Evolutionary conservation across 2,329 filamentous ascomycete genomes (phyloP).

Genomic region (Teratosphaeria nubilosa): DNA sequence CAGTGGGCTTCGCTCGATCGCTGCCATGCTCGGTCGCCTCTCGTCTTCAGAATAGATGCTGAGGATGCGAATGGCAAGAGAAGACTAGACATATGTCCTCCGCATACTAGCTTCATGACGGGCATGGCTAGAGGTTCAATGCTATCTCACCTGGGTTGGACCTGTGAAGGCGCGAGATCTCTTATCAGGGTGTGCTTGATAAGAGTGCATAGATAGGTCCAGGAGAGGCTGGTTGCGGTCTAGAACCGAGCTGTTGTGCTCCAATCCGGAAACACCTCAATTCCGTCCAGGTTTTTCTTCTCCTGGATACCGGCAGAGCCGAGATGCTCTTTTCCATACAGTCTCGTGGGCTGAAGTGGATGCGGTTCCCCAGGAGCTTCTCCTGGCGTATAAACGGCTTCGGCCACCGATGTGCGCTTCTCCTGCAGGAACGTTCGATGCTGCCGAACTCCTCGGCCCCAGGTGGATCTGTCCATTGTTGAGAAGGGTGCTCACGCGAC

Average conservation of each 20-base stretch:
- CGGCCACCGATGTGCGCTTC: not conserved
- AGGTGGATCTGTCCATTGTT: not conserved
- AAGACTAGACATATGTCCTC: not conserved
- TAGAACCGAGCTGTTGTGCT: not conserved
- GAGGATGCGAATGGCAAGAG: slow-evolving; percentile 1
- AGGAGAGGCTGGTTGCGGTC: not conserved
- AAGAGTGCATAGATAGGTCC: not conserved
- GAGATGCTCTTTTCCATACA: too few relatives aligned
- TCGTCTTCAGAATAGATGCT: not conserved
- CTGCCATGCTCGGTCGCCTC: slow-evolving; percentile 1
- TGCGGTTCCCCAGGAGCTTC: not conserved
- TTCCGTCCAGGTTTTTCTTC: too few relatives aligned
- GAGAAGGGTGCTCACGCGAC: not conserved
- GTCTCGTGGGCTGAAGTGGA: not conserved
- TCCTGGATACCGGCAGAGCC: too few relatives aligned
- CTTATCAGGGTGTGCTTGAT: not conserved
- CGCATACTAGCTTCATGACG: not conserved
- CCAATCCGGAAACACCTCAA: too few relatives aligned
- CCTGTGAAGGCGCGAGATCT: not conserved
- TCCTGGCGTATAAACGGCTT: not conserved
- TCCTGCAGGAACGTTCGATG: not conserved
- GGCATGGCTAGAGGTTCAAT: not conserved
- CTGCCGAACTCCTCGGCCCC: too few relatives aligned
- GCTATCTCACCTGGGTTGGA: not conserved
- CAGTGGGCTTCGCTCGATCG: slow-evolving; percentile 1